Conservation (phyloP, 176 grass and related monocot species). For the Oryza nivara region DNA sequence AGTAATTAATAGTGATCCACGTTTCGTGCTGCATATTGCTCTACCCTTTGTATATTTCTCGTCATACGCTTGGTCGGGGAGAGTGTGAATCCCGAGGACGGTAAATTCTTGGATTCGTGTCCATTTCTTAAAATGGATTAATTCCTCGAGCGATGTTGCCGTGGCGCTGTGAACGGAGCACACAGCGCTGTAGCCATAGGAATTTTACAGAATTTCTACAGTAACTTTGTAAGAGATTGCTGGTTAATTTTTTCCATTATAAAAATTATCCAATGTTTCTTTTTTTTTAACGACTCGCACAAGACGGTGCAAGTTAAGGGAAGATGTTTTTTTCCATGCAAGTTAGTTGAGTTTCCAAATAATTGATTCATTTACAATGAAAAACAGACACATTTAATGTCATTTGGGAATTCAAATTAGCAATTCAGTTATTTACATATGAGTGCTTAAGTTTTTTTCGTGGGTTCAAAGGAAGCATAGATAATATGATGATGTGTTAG, state of each 20-base stretch:
- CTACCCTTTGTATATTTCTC: slow-evolving; percentile 18
- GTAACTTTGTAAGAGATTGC: no score
- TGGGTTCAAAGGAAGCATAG: not conserved
- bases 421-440: not conserved
- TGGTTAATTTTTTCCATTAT: no score
- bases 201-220: not conserved
- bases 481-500: no score
- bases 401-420: not conserved
- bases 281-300: no score
- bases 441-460: not conserved
- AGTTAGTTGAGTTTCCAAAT: no score
- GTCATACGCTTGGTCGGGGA: slow-evolving; percentile 37
- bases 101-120: slow-evolving; percentile 23
- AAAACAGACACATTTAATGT: not conserved
- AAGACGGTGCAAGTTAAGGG: no score
- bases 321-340: not conserved
- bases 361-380: not conserved
- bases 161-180: no score
- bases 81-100: slow-evolving; percentile 38
- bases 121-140: not conserved
- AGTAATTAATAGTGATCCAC: slow-evolving; percentile 55
- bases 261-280: no score
- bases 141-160: not conserved
- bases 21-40: slow-evolving; percentile 55
- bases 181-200: not conserved